phyloP scores from a whole-genome alignment of 2,329 filamentous ascomycete species.

The Annulohypoxylon truncatum region DNA sequence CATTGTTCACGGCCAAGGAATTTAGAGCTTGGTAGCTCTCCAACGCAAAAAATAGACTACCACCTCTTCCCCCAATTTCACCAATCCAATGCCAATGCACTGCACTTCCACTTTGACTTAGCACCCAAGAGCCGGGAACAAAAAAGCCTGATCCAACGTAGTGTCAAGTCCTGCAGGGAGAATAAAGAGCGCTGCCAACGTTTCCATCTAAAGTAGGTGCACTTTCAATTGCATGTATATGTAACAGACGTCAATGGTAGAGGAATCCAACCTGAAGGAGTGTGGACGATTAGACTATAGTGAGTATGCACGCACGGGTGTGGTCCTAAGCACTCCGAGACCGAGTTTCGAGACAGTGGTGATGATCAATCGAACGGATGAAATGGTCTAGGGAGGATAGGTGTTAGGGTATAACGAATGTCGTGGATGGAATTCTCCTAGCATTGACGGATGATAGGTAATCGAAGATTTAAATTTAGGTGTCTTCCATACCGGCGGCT shows the following conservation, averaged over 20 bases:
- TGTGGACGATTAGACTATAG: neutral
- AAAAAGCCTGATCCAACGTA: conserved; percentile 22
- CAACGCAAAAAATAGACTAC: conserved; percentile 12
- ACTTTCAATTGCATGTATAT: conserved; percentile 6
- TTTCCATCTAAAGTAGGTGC: conserved; percentile 11
- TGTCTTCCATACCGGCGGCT: conserved; percentile 29
- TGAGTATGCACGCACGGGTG: conserved; percentile 34
- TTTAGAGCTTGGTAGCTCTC: conserved; percentile 23
- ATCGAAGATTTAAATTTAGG: conserved; percentile 16
- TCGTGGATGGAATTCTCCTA: conserved; percentile 16
- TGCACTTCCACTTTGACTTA: conserved; percentile 9
- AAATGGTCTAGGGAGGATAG: conserved; percentile 1
- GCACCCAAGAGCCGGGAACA: conserved; percentile 6
- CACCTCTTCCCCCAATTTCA: neutral
- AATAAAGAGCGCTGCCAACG: conserved; percentile 13
- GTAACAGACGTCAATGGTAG: conserved; percentile 3
- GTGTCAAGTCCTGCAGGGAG: conserved; percentile 5
- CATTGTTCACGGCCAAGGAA: conserved; percentile 29
- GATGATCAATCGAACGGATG: conserved; percentile 26
- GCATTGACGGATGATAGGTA: conserved; percentile 2
- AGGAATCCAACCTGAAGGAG: conserved; percentile 15
- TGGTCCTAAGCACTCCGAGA: conserved; percentile 16
- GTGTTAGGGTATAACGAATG: conserved; percentile 14
- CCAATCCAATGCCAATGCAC: conserved; percentile 1
- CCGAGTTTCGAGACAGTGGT: conserved; percentile 27